Evolutionary conservation across 2,329 filamentous ascomycete genomes (phyloP).

Genomic region (Cadophora sp.): DNA sequence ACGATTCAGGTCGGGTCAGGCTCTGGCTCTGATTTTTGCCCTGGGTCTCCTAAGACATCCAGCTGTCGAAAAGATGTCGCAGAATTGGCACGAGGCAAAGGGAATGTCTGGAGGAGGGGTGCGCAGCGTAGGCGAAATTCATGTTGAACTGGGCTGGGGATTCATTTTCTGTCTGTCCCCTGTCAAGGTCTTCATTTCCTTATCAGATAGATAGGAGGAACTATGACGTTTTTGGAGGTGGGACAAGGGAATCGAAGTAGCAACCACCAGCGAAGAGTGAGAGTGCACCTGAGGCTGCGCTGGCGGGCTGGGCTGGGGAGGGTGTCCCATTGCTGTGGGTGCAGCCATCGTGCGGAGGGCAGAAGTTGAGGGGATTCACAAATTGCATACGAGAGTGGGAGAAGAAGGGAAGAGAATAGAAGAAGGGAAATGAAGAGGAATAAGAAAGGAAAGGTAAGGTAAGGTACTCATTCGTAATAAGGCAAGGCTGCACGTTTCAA

Average conservation of each 20-base stretch:
- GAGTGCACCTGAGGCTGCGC: no score
- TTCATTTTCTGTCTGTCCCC: neutral
- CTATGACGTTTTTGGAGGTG: conserved; percentile 16
- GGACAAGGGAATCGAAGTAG: neutral
- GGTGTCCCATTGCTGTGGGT: neutral
- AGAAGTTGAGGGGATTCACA: conserved; percentile 10
- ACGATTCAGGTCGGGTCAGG: neutral
- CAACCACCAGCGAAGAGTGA: no score
- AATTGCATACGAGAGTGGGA: neutral
- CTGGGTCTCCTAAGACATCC: neutral
- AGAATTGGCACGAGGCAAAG: neutral
- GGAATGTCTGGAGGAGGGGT: neutral
- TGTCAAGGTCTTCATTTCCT: neutral
- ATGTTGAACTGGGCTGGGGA: neutral
- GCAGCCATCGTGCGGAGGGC: neutral
- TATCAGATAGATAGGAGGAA: conserved; percentile 16
- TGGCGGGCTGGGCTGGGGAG: no score
- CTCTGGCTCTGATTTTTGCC: neutral
- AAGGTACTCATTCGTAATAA: neutral
- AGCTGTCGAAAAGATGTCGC: neutral
- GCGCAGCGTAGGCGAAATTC: neutral
- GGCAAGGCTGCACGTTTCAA: neutral
- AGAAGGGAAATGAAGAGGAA: neutral
- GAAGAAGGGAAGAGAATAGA: neutral
- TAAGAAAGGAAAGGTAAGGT: no score